These are phyloP conservation scores for Melastoma candidum DNA, from an alignment of 441 rosid species.

Conservation along the genomic window DNA sequence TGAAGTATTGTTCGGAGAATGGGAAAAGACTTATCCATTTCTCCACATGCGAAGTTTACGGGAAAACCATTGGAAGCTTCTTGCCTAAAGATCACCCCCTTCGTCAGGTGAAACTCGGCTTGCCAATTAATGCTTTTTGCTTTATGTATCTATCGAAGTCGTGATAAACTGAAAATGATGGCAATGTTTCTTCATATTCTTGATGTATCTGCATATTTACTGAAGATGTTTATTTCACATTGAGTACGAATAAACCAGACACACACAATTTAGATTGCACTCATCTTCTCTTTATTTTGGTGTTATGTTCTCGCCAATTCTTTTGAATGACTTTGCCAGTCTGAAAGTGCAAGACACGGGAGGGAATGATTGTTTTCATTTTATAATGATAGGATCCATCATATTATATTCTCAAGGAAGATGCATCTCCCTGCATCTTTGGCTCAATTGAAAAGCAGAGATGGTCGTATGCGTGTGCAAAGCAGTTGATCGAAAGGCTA, in stretches of 20 bases:
- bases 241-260: too few species aligned
- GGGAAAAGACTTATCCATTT: slow-evolving; percentile 92
- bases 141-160: too few species aligned
- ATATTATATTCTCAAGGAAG: slow-evolving; percentile 80
- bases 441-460: slow-evolving; percentile 98
- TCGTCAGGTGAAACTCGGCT: slow-evolving; percentile 52
- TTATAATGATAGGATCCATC: slow-evolving; percentile 62
- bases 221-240: too few species aligned
- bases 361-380: slow-evolving; percentile 2
- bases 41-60: slow-evolving; percentile 96
- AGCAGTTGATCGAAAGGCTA: slow-evolving; percentile 94
- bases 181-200: too few species aligned
- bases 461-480: slow-evolving; percentile 99
- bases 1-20: slow-evolving; percentile 94
- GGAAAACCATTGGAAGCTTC: slow-evolving; percentile 90
- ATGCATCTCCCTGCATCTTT: slow-evolving; percentile 89
- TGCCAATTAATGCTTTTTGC: slow-evolving; percentile 2
- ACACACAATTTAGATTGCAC: too few species aligned
- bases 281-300: too few species aligned
- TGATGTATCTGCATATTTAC: too few species aligned
- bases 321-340: background rate
- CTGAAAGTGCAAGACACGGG: too few species aligned
- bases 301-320: too few species aligned
- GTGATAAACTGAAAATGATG: too few species aligned
- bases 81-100: slow-evolving; percentile 92